Base-by-base conservation (phyloP, 1,139 yeast genomes). In the Saccharomyces hybrid region DNA sequence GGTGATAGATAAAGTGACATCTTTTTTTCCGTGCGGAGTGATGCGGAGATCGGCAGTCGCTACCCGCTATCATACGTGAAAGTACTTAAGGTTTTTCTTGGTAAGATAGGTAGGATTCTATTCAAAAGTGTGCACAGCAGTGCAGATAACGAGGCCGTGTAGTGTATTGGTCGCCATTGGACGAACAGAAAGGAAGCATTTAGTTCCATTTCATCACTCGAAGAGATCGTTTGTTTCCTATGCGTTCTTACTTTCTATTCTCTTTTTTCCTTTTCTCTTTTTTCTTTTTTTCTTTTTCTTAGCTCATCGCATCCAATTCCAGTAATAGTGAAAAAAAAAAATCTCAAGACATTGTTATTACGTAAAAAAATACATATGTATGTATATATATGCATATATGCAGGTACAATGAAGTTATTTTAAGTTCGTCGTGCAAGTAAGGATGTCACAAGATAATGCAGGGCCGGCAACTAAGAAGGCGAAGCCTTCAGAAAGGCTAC, bases 401-500 rank as follows among this genome's bases (percentile, higher is more conserved):
- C 9, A 38, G 26, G 24, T 19, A 11, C 24, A 16, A 38, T 38
- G 44, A 19, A 38, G 24, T 12, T 19, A 19, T 5, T 19, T 16
- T 24, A 9, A 19, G 24, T 9, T 38, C 6, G 19, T 16, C 12
- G 19, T 38, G 11, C 26, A 38, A 19, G 24, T 4, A 38, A 38
- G 24, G n/a, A 38, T 38, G 44, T 19, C 19, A 11, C 44, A 38
- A 38, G 44, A 38, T 38, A 9, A 38, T 47, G 27, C 9, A 47
- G 53, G 24, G 51, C 51, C 27, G 16, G 51, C 21, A 12, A 19
- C 14, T 26, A 54, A 27, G 42, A 32, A n/a, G 48, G 26, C n/a
- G 53, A 53, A 42, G 50, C 48, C 32, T 16, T 21, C 48, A 42
- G 57, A 54, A 28, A 54, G 58, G 32, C 48, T 58, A 51, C 64